These are phyloP conservation scores for Hypoxylon fragiforme DNA, from an alignment of 495 filamentous ascomycete species.

Conservation along the genomic window DNA sequence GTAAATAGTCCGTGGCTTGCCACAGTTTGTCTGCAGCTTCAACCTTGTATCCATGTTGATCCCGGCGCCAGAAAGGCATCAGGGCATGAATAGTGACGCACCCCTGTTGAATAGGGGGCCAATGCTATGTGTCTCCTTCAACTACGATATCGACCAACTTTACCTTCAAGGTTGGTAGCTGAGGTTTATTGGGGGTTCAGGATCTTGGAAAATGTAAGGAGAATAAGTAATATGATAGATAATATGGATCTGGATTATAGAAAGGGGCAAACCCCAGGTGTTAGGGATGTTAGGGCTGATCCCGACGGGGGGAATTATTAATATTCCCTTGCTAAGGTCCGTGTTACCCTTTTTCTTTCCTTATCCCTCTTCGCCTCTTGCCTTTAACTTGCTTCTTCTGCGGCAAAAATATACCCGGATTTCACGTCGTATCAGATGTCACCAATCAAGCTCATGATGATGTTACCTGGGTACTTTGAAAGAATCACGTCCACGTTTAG, in stretches of 20 bases:
- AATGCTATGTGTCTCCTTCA: constrained; percentile 14
- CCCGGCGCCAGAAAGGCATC: constrained; percentile 33
- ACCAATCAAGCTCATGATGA: constrained; percentile 9
- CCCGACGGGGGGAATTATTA: background rate
- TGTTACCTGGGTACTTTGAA: constrained; percentile 7
- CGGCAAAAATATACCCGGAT: constrained; percentile 17
- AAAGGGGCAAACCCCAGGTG: constrained; percentile 2
- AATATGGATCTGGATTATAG: constrained; percentile 16
- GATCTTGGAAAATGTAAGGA: constrained; percentile 12
- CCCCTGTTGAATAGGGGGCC: constrained; percentile 21
- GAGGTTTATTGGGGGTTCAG: constrained; percentile 8
- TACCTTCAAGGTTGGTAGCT: constrained; percentile 1
- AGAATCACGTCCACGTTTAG: background rate
- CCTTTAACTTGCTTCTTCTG: background rate
- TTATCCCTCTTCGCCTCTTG: background rate
- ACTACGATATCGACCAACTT: constrained; percentile 9
- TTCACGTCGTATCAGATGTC: constrained; percentile 10
- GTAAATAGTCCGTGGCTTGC: constrained; percentile 22
- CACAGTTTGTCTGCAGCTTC: constrained; percentile 24
- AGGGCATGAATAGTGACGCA: constrained; percentile 30
- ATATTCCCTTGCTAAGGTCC: background rate
- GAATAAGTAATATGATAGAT: background rate
- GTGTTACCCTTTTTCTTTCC: constrained; percentile 1
- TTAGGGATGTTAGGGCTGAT: constrained; percentile 29
- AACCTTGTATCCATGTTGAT: constrained; percentile 34